Evolutionary conservation across 768 basidiomycete species (phyloP).

Genomic region (Pisolithus microcarpus): DNA sequence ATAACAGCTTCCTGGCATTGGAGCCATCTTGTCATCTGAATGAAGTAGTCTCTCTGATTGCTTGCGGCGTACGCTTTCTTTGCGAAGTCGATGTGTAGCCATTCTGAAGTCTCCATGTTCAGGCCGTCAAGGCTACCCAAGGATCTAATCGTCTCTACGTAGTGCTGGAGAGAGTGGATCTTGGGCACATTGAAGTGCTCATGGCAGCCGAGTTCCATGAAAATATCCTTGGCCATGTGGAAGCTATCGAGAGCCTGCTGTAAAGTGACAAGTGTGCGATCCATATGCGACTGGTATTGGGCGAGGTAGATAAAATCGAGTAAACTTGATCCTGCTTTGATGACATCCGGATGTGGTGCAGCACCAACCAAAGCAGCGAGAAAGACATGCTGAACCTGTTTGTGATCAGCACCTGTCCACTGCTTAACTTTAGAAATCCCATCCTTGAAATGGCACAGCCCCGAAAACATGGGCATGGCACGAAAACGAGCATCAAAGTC

Average conservation of each 20-base stretch:
- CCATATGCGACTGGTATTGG: conserved; percentile 22
- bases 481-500: too few species aligned
- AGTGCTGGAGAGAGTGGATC: too few species aligned
- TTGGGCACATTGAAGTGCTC: too few species aligned
- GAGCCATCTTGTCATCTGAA: conserved; percentile 37
- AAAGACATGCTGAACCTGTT: conserved; percentile 31
- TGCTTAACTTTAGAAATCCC: conserved; percentile 36
- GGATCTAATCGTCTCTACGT: too few species aligned
- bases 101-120: too few species aligned
- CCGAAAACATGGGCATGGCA: conserved; percentile 2
- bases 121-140: too few species aligned
- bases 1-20: conserved; percentile 27
- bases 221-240: too few species aligned
- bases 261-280: background rate
- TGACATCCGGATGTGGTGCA: conserved; percentile 8
- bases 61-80: conserved; percentile 1
- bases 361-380: conserved; percentile 24
- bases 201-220: too few species aligned
- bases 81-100: too few species aligned
- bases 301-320: conserved; percentile 31
- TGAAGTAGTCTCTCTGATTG: conserved; percentile 22
- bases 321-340: conserved; percentile 18
- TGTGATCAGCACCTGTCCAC: conserved; percentile 39
- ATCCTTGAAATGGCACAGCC: conserved; percentile 30
- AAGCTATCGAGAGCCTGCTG: too few species aligned